These are phyloP conservation scores for Macrophomina tecta DNA, from an alignment of 2,329 filamentous ascomycete genomes.

Conservation along the genomic window DNA sequence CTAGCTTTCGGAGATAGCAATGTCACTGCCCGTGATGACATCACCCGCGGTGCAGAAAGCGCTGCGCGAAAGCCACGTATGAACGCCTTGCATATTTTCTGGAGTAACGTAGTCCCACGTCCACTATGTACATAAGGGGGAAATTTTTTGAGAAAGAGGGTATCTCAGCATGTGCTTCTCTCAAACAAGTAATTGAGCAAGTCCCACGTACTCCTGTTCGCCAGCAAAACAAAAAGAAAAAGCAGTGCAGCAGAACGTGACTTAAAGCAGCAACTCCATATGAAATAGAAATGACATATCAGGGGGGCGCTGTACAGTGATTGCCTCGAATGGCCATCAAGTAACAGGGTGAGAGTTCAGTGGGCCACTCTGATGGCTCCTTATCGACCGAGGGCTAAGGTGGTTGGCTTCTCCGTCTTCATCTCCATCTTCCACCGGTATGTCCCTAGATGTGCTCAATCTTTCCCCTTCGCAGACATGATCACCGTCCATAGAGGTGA, in stretches of 20 bases:
- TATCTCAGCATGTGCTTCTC: slow-evolving; percentile 12
- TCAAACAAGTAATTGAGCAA: neutral
- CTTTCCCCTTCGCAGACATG: neutral
- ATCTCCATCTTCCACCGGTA: neutral
- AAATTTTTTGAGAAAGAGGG: neutral
- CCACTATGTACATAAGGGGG: neutral
- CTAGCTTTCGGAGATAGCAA: neutral
- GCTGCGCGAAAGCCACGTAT: neutral
- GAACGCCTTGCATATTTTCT: neutral
- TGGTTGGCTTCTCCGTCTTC: neutral
- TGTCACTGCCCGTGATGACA: neutral
- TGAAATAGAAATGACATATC: neutral
- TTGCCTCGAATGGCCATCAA: neutral
- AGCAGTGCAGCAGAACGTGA: neutral
- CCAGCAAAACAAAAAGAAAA: neutral
- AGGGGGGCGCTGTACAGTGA: neutral
- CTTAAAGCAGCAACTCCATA: neutral
- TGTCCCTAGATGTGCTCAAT: neutral
- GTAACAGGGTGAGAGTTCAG: slow-evolving; percentile 5
- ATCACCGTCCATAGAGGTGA: neutral
- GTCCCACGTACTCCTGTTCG: neutral
- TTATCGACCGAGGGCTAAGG: neutral
- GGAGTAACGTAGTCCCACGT: neutral
- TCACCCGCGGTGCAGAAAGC: neutral
- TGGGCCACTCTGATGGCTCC: neutral